These are phyloP conservation scores for Tetracladium maxilliforme DNA, from an alignment of 2,329 filamentous ascomycete species.

Conservation along the genomic window DNA sequence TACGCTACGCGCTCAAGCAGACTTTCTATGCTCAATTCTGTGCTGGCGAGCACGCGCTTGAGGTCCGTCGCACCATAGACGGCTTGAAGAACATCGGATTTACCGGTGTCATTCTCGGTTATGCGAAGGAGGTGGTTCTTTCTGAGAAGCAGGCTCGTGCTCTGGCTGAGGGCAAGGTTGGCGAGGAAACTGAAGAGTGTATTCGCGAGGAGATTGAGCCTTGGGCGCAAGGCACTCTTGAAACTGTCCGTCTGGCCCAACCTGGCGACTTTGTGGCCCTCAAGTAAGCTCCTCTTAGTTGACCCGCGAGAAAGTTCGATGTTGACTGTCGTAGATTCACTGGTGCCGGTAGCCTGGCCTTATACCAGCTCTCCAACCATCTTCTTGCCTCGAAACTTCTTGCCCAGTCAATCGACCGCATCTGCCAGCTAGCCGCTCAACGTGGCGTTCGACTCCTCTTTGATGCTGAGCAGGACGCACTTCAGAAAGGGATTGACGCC, in stretches of 20 bases:
- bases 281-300: constrained; percentile 24
- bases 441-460: constrained; percentile 64
- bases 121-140: constrained; percentile 69
- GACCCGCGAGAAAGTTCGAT: too few relatives aligned
- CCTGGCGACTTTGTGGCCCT: constrained; percentile 37
- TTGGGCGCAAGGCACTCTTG: constrained; percentile 62
- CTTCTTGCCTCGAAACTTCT: constrained; percentile 49
- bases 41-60: constrained; percentile 57
- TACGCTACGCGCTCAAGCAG: constrained; percentile 57
- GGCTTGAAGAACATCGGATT: constrained; percentile 63
- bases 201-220: constrained; percentile 46
- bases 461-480: constrained; percentile 69
- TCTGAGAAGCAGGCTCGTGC: constrained; percentile 33
- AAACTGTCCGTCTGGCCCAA: constrained; percentile 45
- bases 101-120: constrained; percentile 70
- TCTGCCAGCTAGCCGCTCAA: constrained; percentile 57
- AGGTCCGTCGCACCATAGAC: constrained; percentile 52
- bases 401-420: constrained; percentile 52
- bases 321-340: constrained; percentile 43
- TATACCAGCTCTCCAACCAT: constrained; percentile 48
- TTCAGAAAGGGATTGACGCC: constrained; percentile 67
- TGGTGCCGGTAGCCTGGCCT: constrained; percentile 62
- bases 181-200: constrained; percentile 29
- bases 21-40: constrained; percentile 91
- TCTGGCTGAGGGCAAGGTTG: constrained; percentile 26